phyloP scores from a whole-genome alignment of 371 early-diverging fungal species.

The Paraphysoderma sedebokerense region DNA sequence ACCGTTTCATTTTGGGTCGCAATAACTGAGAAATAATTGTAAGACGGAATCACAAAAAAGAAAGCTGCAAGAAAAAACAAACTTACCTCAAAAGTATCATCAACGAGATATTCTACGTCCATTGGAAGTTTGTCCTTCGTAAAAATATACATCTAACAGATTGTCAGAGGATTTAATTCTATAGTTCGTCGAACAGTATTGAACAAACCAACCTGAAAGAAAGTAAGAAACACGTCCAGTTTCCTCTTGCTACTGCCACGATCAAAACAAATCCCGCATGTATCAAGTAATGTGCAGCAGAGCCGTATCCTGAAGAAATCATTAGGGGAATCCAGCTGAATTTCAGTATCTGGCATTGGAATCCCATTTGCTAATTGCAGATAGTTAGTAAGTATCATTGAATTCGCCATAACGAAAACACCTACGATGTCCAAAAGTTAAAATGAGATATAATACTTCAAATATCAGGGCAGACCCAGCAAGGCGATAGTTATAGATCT shows the following conservation, averaged over 20 bases:
- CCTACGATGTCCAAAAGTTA: constrained; percentile 65
- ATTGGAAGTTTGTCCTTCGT: constrained; percentile 62
- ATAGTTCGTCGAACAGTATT: neutral
- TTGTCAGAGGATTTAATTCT: neutral
- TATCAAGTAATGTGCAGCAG: constrained; percentile 66
- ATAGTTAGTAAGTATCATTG: neutral
- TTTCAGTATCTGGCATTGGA: neutral
- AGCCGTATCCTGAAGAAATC: constrained; percentile 90
- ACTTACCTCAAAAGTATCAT: constrained; percentile 49
- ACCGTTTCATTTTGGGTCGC: too few species aligned
- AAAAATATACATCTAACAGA: constrained; percentile 57
- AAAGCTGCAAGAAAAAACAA: neutral
- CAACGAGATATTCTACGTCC: constrained; percentile 74
- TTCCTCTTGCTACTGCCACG: constrained; percentile 41
- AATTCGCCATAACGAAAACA: neutral
- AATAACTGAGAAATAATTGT: neutral
- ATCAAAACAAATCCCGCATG: constrained; percentile 74
- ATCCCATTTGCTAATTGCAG: neutral
- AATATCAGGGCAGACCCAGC: constrained; percentile 65
- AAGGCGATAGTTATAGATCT: constrained; percentile 73
- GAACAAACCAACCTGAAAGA: constrained; percentile 43
- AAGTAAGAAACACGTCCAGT: constrained; percentile 50
- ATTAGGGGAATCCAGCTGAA: constrained; percentile 48
- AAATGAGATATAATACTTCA: constrained; percentile 62
- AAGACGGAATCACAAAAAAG: neutral